Evolutionary conservation across 371 early-diverging fungal genomes (phyloP), one percentile per base, ranked within the genome.

Genomic region (Rhizopus arrhizus): DNA sequence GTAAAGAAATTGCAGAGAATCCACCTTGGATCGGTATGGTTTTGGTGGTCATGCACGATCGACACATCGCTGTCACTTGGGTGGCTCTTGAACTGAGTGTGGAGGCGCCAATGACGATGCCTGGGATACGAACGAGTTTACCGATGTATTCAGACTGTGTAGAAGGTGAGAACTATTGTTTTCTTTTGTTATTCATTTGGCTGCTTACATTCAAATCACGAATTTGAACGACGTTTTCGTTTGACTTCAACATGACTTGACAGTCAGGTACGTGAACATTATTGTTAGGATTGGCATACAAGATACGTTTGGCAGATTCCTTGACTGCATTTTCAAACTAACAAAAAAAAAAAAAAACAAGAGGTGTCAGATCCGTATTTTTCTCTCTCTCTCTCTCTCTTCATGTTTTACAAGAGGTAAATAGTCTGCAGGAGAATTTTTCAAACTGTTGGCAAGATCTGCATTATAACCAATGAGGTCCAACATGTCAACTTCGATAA

Each of bases 31-130:
- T 90, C 4, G 88, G 85, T 15, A 97, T 61, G 31, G 78, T 72
- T 70, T 91, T 92, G 43, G 84, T 84, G 71, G 89, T 83, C 35
- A 94, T 85, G 78, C 99, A 98, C 15, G 77, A 73, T 58, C 87
- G 86, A 82, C 99, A 98, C 84, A 90, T 88, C 56, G 95, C 79
- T 22, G 90, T 90, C 28, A 98, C 85, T 53, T 83, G 70, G 5
- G 95, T 95, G 1, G 96, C 93, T 81, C 98, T 91, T 13, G 94
- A 89, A 51, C 90, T 80, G 48, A 94, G 73, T 12, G 95, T 89
- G 5, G 95, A 93, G 2, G 98, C 95, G 5, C 95, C 92, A 65
- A 99, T 96, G 40, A 99, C 91, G 59, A 99, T 99, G 46, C 99
- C 99, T 13, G 95, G 87, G 48, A 99, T 86, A 38, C 95, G 90